These are phyloP conservation scores for Cladosporium cucumerinum DNA, from an alignment of 2,329 filamentous ascomycete genomes.

Conservation along the genomic window DNA sequence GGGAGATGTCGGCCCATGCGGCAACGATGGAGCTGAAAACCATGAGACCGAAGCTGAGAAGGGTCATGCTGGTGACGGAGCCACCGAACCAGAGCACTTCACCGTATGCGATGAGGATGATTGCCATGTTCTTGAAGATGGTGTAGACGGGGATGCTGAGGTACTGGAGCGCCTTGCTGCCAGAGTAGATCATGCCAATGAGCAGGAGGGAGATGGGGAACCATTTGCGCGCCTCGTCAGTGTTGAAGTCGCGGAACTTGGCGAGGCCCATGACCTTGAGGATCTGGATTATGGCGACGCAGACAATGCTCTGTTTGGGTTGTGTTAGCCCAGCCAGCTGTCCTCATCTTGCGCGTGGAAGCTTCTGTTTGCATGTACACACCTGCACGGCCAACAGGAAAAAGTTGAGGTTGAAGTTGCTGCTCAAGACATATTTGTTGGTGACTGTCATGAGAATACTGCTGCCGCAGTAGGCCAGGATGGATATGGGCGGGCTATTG, in stretches of 20 bases:
- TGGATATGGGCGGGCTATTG: slow-evolving; percentile 73
- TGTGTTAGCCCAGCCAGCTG: slow-evolving; percentile 7
- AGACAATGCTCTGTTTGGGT: slow-evolving; percentile 71
- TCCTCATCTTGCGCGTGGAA: neutral
- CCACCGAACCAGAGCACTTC: slow-evolving; percentile 98
- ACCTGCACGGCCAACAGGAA: slow-evolving; percentile 92
- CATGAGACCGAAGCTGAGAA: slow-evolving; percentile 95
- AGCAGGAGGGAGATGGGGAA: slow-evolving; percentile 94
- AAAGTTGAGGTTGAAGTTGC: slow-evolving; percentile 93
- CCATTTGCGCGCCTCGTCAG: slow-evolving; percentile 91
- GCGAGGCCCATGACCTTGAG: slow-evolving; percentile 82
- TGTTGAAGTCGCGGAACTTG: slow-evolving; percentile 77
- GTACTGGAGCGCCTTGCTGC: slow-evolving; percentile 91
- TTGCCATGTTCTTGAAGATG: slow-evolving; percentile 99
- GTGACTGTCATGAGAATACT: slow-evolving; percentile 99
- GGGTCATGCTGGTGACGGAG: slow-evolving; percentile 77
- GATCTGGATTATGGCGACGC: slow-evolving; percentile 75
- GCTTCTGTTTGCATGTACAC: slow-evolving; percentile 27
- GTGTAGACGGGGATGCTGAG: slow-evolving; percentile 98
- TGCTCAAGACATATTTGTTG: slow-evolving; percentile 97
- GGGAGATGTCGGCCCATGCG: slow-evolving; percentile 94
- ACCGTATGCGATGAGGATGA: slow-evolving; percentile 96
- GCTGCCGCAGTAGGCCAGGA: slow-evolving; percentile 85
- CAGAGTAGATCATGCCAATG: slow-evolving; percentile 98
- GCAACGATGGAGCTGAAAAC: slow-evolving; percentile 91